Base-by-base conservation (phyloP, 352 stramenopile species). In the Saprolegnia diclina region DNA sequence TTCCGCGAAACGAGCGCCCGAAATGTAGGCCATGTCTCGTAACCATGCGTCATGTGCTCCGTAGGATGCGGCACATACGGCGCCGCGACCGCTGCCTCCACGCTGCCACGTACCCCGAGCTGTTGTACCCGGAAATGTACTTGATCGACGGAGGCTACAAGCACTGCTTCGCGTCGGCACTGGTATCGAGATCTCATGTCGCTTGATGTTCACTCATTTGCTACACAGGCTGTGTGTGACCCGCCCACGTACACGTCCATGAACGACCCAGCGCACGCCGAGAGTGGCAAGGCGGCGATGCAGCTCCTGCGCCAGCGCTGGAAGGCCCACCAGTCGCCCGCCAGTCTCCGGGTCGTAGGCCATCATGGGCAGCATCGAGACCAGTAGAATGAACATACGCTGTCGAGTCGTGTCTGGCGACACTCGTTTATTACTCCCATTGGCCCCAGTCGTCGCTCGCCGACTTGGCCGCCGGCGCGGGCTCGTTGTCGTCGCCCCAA, bases 101-200 rank as follows among this genome's bases (percentile, higher is more conserved):
- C 65, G 80, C 74, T 4, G 77, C 85, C 21, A 71, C 56, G 37
- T 88, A 90, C 37, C 82, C 82, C 0, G 72, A 84, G 62, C 76
- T 90, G 0, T 85, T 82, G 32, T 90, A 88, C 66, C 82, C 82
- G 0, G 79, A 90, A 65, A 61, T 90, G 21, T 90, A 90, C 64
- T 71, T 90, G 13, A 82, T 90, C 65, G 76, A 88, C 53, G 82
- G 82, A 4, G 82, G 82, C 59, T 90, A 88, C 73, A 90, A 88
- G 76, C 74, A 88, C 53, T 90, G 80, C 40, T 90, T 83, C 45
- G 76, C 87, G 70, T 78, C 73, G 10, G 53, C 78, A 13, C 77
- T 72, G 63, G 74, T 81, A 62, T 26, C 5, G 24, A 21, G 14
- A 44, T 24, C 0, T 18, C 37, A 0, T 21, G 26, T 26, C 13